Conservation (phyloP, 1,139 yeast species). For the Yamadazyma membranifaciens region DNA sequence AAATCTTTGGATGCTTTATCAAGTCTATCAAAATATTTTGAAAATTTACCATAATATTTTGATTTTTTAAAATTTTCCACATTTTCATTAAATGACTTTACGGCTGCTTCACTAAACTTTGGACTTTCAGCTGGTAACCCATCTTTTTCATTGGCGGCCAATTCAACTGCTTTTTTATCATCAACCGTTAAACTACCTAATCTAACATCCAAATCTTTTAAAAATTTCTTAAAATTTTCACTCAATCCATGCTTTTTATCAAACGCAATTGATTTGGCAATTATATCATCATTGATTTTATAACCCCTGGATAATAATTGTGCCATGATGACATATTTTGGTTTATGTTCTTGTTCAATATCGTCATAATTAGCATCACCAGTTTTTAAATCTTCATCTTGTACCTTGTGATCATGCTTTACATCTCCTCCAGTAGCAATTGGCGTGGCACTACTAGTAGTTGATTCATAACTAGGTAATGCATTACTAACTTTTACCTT, state of each 20-base stretch:
- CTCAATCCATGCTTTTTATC: slow-evolving; percentile 68
- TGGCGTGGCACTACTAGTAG: slow-evolving; percentile 13
- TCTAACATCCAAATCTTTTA: slow-evolving; percentile 55
- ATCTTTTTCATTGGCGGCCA: slow-evolving; percentile 24
- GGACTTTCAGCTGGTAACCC: slow-evolving; percentile 13
- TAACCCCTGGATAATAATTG: slow-evolving; percentile 76
- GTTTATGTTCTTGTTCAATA: slow-evolving; percentile 73
- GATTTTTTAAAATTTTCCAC: slow-evolving; percentile 28
- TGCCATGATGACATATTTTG: slow-evolving; percentile 72
- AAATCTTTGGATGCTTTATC: slow-evolving; percentile 28
- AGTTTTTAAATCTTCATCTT: slow-evolving; percentile 17
- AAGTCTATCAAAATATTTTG: slow-evolving; percentile 23
- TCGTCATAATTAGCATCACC: slow-evolving; percentile 45
- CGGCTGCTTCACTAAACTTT: slow-evolving; percentile 6
- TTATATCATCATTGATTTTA: slow-evolving; percentile 58
- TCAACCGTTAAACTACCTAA: slow-evolving; percentile 18
- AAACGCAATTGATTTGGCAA: slow-evolving; percentile 57
- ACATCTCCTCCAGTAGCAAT: slow-evolving; percentile 12
- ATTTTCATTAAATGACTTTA: slow-evolving; percentile 4
- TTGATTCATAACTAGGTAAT: slow-evolving; percentile 8
- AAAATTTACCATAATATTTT: slow-evolving; percentile 5
- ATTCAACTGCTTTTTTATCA: neutral
- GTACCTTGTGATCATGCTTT: neutral
- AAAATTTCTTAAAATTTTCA: slow-evolving; percentile 53
- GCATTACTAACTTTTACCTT: slow-evolving; percentile 41